Conservation (phyloP, 305 asterid genomes). For the Stenogyne calaminthoides region DNA sequence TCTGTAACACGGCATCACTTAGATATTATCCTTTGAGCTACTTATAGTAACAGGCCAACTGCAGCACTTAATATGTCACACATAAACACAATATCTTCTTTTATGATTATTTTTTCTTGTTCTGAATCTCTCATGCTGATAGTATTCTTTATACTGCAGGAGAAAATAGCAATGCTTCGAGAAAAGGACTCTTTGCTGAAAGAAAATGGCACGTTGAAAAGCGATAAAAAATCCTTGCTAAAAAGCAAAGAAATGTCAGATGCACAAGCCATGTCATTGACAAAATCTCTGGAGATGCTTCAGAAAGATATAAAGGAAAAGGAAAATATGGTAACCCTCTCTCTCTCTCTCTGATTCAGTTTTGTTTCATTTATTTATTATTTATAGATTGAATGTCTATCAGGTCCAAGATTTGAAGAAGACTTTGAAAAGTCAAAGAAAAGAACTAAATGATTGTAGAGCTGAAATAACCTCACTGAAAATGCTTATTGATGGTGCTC, state of each 20-base stretch:
- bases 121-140: constrained; percentile 28
- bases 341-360: constrained; percentile 23
- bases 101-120: constrained; percentile 20
- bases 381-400: constrained; percentile 30
- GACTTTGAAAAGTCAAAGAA: constrained; percentile 68
- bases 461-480: constrained; percentile 97
- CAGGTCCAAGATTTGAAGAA: constrained; percentile 88
- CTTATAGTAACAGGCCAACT: constrained; percentile 22
- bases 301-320: constrained; percentile 94
- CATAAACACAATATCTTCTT: constrained; percentile 5
- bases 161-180: constrained; percentile 79
- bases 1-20: constrained; percentile 27
- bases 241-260: constrained; percentile 78
- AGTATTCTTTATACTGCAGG: constrained; percentile 53
- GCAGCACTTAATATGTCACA: constrained; percentile 23
- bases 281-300: constrained; percentile 78
- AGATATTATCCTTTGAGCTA: constrained; percentile 23
- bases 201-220: constrained; percentile 75
- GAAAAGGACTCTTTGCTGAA: constrained; percentile 68
- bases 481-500: constrained; percentile 82
- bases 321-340: constrained; percentile 58
- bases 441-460: constrained; percentile 87
- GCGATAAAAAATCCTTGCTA: constrained; percentile 57
- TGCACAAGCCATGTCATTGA: constrained; percentile 60
- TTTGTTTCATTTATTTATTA: constrained; percentile 26